These are phyloP conservation scores for Diplodia scrobiculata DNA, from an alignment of 2,329 filamentous ascomycete species.

Conservation along the genomic window DNA sequence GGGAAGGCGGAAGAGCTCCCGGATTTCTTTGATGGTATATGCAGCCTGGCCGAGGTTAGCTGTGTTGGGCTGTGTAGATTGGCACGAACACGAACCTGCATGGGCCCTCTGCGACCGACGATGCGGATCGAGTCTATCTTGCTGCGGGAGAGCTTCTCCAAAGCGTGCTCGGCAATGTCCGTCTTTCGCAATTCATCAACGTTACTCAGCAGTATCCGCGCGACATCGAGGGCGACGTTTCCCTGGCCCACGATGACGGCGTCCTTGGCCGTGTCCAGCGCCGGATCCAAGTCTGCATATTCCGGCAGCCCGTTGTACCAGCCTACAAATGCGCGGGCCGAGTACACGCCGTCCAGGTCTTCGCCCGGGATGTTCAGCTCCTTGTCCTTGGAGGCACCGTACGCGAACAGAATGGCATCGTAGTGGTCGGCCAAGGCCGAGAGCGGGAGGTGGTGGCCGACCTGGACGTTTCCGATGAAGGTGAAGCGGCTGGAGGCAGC, in stretches of 20 bases:
- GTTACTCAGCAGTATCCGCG: constrained; percentile 78
- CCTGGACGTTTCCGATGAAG: constrained; percentile 84
- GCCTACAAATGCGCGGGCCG: constrained; percentile 88
- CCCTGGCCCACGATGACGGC: constrained; percentile 91
- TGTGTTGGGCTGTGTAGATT: not conserved
- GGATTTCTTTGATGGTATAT: constrained; percentile 92
- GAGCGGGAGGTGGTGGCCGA: constrained; percentile 72
- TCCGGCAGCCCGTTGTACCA: constrained; percentile 98
- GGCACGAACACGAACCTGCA: constrained; percentile 65
- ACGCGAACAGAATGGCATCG: constrained; percentile 88
- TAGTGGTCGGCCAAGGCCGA: constrained; percentile 75
- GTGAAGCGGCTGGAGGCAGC: constrained; percentile 79
- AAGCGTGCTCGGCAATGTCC: constrained; percentile 83
- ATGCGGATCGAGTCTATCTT: constrained; percentile 77
- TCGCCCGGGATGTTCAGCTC: constrained; percentile 80
- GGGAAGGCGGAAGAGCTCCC: constrained; percentile 80
- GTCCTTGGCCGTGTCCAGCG: constrained; percentile 73
- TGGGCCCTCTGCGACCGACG: constrained; percentile 84
- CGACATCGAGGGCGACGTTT: constrained; percentile 93
- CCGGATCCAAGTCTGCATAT: constrained; percentile 69
- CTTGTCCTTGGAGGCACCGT: constrained; percentile 84
- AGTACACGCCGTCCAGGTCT: constrained; percentile 74
- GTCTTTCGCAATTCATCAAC: constrained; percentile 74
- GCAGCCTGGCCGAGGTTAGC: constrained; percentile 64
- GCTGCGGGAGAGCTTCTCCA: constrained; percentile 72